Evolutionary conservation across 192 early-diverging fungal species (phyloP).

Genomic region (Gamsiella multidivaricata): DNA sequence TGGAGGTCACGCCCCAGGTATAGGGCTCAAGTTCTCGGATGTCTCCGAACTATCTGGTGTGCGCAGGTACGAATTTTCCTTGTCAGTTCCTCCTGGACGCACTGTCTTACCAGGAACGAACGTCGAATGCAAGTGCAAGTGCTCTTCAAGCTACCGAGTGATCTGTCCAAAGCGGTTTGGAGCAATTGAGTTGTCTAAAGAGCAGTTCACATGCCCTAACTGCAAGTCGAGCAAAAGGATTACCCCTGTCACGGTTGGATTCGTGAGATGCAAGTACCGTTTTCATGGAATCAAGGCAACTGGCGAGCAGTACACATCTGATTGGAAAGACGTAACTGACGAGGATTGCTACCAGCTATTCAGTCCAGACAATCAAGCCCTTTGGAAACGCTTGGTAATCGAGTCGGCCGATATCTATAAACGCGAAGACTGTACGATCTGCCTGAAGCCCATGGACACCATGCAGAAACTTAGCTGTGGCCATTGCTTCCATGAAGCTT

Average conservation of each 20-base stretch:
- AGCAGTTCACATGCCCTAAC: slow-evolving; percentile 1
- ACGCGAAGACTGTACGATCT: background rate
- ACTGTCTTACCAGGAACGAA: too few relatives aligned
- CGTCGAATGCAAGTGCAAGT: background rate
- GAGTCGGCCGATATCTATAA: background rate
- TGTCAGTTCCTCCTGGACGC: background rate
- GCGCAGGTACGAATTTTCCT: background rate
- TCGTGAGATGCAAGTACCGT: background rate
- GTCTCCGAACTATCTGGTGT: background rate
- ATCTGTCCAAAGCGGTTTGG: background rate
- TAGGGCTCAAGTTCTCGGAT: background rate
- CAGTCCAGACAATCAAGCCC: background rate
- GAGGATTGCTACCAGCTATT: slow-evolving; percentile 3
- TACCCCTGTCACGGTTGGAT: slow-evolving; percentile 4
- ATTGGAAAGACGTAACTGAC: background rate
- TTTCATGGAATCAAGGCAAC: slow-evolving; percentile 8
- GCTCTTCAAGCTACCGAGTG: background rate
- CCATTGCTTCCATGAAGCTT: background rate
- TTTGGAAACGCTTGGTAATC: slow-evolving; percentile 11
- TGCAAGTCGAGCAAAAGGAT: background rate
- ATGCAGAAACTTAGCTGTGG: background rate
- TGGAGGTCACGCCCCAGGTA: background rate
- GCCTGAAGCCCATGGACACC: background rate
- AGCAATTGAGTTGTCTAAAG: background rate
- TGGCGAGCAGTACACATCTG: background rate